Percentiles rank a stretch among this genome's conserved stretches.
Conservation (phyloP, 177 flowering plant species). For the Vitis hybrid region DNA sequence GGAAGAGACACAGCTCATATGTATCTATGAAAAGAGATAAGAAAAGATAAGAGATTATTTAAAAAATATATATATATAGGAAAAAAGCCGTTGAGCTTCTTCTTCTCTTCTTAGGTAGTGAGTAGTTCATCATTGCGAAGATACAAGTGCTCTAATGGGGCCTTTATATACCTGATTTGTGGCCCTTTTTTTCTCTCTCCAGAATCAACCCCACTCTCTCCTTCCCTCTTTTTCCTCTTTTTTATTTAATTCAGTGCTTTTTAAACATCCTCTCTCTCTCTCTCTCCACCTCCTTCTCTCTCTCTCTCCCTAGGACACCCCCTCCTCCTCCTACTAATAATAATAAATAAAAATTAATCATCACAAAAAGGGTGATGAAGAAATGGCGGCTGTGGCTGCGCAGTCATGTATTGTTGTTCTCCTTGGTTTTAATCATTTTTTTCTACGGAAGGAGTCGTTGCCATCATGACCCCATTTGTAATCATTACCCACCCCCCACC, state of each 20-base stretch:
- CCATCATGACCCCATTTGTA: conserved; percentile 45
- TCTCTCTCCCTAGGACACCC: conserved; percentile 7
- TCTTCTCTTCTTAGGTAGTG: conserved; percentile 7
- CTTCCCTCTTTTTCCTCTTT: background rate
- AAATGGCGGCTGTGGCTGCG: conserved; percentile 74
- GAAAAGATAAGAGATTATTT: background rate
- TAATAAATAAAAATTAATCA: conserved; percentile 14
- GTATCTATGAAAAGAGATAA: background rate
- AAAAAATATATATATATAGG: too few relatives aligned
- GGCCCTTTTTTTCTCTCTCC: conserved; percentile 17
- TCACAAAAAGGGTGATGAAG: conserved; percentile 25
- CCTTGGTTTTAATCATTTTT: conserved; percentile 33
- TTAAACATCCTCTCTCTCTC: conserved; percentile 6
- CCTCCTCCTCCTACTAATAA: background rate
- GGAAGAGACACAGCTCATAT: background rate
- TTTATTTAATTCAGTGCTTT: conserved; percentile 14
- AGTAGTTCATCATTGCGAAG: conserved; percentile 29
- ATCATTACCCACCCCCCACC: conserved; percentile 29
- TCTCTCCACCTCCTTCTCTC: conserved; percentile 1
- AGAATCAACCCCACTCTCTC: conserved; percentile 5
- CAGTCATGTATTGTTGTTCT: conserved; percentile 27
- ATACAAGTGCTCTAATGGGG: background rate
- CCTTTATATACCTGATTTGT: conserved; percentile 19
- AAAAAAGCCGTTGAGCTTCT: conserved; percentile 4
- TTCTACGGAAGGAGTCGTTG: conserved; percentile 23